Evolutionary conservation across 768 basidiomycete species (phyloP).

Genomic region (Lepiota venenata): DNA sequence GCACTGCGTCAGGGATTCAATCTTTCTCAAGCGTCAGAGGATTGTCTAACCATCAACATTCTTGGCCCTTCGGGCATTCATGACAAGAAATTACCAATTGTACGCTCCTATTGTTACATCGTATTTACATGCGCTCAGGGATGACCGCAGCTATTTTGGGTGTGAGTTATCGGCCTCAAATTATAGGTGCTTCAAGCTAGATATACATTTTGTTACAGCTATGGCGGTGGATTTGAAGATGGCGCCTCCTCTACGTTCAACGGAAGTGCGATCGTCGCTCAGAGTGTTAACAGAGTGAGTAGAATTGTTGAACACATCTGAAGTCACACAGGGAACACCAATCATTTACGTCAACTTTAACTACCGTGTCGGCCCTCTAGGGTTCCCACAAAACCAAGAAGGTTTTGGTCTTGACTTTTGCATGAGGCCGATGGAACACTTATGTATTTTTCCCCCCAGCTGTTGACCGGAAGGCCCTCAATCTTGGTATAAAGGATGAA

Average conservation of each 20-base stretch:
- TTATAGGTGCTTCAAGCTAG: not conserved
- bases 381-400: conserved; percentile 41
- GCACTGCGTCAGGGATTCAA: conserved; percentile 23
- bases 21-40: conserved; percentile 43
- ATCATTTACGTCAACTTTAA: conserved; percentile 39
- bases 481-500: conserved; percentile 47
- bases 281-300: conserved; percentile 30
- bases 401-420: conserved; percentile 11
- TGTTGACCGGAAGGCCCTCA: conserved; percentile 32
- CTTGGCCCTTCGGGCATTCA: conserved; percentile 41
- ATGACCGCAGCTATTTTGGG: conserved; percentile 33
- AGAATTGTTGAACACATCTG: not conserved
- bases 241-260: conserved; percentile 28
- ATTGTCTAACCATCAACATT: conserved; percentile 58
- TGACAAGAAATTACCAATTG: conserved; percentile 32
- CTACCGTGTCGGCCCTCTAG: conserved; percentile 43
- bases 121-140: not conserved
- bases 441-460: conserved; percentile 20
- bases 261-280: conserved; percentile 31
- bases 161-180: conserved; percentile 19
- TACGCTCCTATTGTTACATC: conserved; percentile 16
- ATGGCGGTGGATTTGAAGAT: conserved; percentile 31
- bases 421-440: not conserved
- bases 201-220: conserved; percentile 17
- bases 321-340: conserved; percentile 32